Percentiles rank a stretch among this genome's conserved stretches.
Conservation (phyloP, 129 eudicot genomes). For the Dittrichia graveolens region DNA sequence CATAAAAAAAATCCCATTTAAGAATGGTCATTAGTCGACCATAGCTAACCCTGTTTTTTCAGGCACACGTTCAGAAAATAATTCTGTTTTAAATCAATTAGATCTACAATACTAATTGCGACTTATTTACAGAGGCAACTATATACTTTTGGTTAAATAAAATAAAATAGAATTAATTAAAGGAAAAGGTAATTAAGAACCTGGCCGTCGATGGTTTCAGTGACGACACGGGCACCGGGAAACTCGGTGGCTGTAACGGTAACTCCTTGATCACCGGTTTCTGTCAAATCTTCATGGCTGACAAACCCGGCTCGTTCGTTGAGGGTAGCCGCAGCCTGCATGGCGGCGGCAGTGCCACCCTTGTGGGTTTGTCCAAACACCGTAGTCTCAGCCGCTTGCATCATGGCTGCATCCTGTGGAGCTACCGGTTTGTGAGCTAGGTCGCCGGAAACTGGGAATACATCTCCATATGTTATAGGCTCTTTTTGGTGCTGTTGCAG, state of each 20-base stretch:
- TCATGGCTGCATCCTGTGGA: constrained; percentile 76
- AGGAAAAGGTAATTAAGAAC: constrained; percentile 18
- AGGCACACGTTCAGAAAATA: too few species aligned
- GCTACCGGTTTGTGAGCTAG: constrained; percentile 57
- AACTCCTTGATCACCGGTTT: constrained; percentile 46
- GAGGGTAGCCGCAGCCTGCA: constrained; percentile 75
- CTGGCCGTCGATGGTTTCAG: constrained; percentile 70
- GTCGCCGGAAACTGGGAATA: constrained; percentile 61
- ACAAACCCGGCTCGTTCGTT: constrained; percentile 66
- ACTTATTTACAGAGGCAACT: too few species aligned
- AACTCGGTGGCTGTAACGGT: constrained; percentile 53
- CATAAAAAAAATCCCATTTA: too few species aligned
- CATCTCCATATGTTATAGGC: constrained; percentile 67
- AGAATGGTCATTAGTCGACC: too few species aligned
- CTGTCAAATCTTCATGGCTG: constrained; percentile 38
- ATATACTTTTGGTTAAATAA: too few species aligned
- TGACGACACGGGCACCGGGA: constrained; percentile 60
- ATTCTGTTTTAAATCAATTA: too few species aligned
- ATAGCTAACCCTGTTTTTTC: too few species aligned
- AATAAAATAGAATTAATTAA: not conserved
- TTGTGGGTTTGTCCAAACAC: constrained; percentile 61
- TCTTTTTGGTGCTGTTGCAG: constrained; percentile 37
- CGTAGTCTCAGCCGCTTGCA: constrained; percentile 71
- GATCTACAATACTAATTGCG: too few species aligned
- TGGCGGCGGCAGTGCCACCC: constrained; percentile 74